Conservation (phyloP, 2,329 filamentous ascomycete species). For the Fusarium agapanthi region DNA sequence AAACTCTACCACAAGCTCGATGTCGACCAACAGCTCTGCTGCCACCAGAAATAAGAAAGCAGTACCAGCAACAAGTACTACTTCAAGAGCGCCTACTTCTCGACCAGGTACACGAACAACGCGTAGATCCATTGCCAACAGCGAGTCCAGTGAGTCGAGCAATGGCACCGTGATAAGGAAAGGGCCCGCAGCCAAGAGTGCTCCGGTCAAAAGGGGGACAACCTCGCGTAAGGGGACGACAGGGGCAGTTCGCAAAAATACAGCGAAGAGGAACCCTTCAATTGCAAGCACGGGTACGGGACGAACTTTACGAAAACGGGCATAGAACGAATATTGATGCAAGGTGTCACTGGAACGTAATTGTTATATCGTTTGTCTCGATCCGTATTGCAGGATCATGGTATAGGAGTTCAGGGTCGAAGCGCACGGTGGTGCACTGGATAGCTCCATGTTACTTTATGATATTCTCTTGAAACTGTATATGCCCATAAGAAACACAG, state of each 20-base stretch:
- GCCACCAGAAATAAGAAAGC: constrained; percentile 48
- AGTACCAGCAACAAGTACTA: constrained; percentile 44
- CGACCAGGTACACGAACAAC: constrained; percentile 57
- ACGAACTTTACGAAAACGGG: constrained; percentile 65
- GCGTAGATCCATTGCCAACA: constrained; percentile 65
- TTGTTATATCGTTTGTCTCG: constrained; percentile 5
- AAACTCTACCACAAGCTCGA: constrained; percentile 55
- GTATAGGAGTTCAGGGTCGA: constrained; percentile 34
- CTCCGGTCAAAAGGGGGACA: constrained; percentile 61
- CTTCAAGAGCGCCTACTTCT: constrained; percentile 48
- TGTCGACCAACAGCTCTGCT: constrained; percentile 49
- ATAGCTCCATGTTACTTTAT: constrained; percentile 15
- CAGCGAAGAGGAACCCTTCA: constrained; percentile 36
- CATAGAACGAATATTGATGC: constrained; percentile 40
- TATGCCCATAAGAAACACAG: constrained; percentile 18
- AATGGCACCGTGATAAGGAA: constrained; percentile 72
- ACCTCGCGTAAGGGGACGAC: constrained; percentile 64
- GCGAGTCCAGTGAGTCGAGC: constrained; percentile 71
- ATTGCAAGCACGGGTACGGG: constrained; percentile 56
- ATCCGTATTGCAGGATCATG: constrained; percentile 2
- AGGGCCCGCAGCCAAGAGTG: constrained; percentile 49
- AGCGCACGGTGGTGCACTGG: constrained; percentile 21
- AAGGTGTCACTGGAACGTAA: neutral
- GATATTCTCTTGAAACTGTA: constrained; percentile 20
- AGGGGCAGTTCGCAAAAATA: constrained; percentile 56